A percentile compares a stretch with the other conserved stretches of the same genome.
These are phyloP conservation scores for Amyloporia xantha DNA, from an alignment of 768 basidiomycete species.

Conservation along the genomic window DNA sequence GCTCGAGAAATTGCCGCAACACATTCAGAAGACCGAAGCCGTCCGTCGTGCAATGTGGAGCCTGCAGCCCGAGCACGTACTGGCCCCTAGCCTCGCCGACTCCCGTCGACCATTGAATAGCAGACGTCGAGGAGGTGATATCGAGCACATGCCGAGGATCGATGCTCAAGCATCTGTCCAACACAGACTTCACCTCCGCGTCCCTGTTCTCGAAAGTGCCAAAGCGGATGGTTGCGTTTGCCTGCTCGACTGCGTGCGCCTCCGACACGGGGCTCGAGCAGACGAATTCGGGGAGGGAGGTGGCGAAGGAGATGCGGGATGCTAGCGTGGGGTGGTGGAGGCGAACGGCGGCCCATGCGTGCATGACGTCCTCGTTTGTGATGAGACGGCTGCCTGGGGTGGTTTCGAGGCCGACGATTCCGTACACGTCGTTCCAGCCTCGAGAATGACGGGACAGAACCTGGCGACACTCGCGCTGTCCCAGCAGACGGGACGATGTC, in stretches of 20 bases:
- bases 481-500: not conserved
- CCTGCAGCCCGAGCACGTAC: constrained; percentile 2
- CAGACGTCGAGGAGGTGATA: not conserved
- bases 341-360: not conserved
- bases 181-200: not conserved
- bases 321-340: constrained; percentile 4
- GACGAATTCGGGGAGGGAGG: not conserved
- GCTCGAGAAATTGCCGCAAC: not conserved
- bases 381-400: not conserved
- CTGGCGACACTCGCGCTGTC: not conserved
- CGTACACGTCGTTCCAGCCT: not conserved
- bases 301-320: not conserved
- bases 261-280: not conserved
- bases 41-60: not conserved
- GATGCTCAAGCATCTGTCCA: not conserved
- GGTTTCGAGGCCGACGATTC: not conserved
- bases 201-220: not conserved
- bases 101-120: not conserved
- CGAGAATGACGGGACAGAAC: not conserved
- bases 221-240: not conserved
- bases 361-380: constrained; percentile 1
- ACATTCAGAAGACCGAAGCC: not conserved
- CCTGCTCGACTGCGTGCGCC: not conserved
- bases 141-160: not conserved
- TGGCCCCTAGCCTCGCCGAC: not conserved